Evolutionary conservation across 495 filamentous ascomycete species (phyloP), one percentile per base, ranked within the genome.

Genomic region (Neurospora tetraspora): DNA sequence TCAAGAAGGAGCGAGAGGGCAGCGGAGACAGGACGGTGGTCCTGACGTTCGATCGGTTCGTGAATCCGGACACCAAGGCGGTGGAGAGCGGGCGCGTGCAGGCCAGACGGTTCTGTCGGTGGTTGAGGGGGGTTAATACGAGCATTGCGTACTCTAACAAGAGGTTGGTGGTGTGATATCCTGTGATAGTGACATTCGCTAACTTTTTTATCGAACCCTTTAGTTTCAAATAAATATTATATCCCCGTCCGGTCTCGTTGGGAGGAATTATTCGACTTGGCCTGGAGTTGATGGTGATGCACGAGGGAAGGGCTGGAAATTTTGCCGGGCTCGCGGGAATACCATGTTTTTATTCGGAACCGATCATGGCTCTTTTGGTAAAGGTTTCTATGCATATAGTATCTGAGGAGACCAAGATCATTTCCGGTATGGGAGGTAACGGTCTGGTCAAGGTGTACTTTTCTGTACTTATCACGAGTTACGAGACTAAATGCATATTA

Each of bases 71-170:
- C 69, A 59, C 68, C 18, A 69, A 53, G 27, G 70, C 76, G 20
- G 20, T 75, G 14, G 72, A 76, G 53, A 76, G 47, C 27, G 83
- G 83, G 6, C 73, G 73, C 68, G 71, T 82, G 18, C 82, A 84
- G 23, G 75, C 73, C 7, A 72, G 79, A n/a, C 68, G 75, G 9
- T 82, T 85, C 18, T 80, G 78, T 23, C 72, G 73, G 36, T 79
- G 82, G 76, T 39, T 82, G 68, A 71, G 70, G 47, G 18, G 5
- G 1, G 75, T 79, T 69, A 82, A 81, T 31, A 70, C 71, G 11
- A 68, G 53, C 1, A 75, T 83, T 14, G 65, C 70, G 7, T 80
- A 69, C 39, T 27, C 40, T 4, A 70, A 69, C 20, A 34, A 69
- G 61, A 42, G 31, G 65, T 73, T 16, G 11, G 53, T 34, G 12